phyloP scores from a whole-genome alignment of 805 yeast genomes.

The Blastobotrys americana region DNA sequence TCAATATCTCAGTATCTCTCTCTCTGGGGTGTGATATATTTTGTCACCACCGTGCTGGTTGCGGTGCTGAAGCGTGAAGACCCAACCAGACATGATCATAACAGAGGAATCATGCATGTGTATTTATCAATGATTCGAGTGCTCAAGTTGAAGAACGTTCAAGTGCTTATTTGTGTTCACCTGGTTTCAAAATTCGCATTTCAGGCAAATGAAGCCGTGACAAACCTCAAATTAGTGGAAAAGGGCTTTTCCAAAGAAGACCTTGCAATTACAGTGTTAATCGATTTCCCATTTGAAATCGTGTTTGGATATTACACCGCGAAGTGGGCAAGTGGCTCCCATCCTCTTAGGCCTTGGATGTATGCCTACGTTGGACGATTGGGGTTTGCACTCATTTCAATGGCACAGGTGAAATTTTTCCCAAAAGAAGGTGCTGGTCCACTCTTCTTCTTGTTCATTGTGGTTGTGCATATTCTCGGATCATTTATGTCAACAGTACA shows the following conservation, averaged over 20 bases:
- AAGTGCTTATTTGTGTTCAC: conserved; percentile 64
- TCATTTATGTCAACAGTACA: conserved; percentile 93
- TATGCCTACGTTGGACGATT: conserved; percentile 79
- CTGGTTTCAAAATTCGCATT: conserved; percentile 82
- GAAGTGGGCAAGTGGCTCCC: conserved; percentile 74
- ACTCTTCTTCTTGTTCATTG: conserved; percentile 52
- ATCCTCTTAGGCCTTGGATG: conserved; percentile 79
- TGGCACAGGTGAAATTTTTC: conserved; percentile 60
- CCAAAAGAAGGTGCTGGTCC: conserved; percentile 50
- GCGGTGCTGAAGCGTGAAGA: conserved; percentile 62
- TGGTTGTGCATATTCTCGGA: conserved; percentile 74
- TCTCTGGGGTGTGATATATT: conserved; percentile 69
- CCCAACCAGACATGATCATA: conserved; percentile 31
- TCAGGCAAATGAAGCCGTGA: conserved; percentile 93
- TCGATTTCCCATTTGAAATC: conserved; percentile 94
- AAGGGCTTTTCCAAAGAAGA: conserved; percentile 92
- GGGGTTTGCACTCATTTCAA: conserved; percentile 68
- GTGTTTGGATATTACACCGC: conserved; percentile 94
- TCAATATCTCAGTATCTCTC: conserved; percentile 67
- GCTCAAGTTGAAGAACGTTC: conserved; percentile 55
- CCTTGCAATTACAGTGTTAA: conserved; percentile 80
- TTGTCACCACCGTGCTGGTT: conserved; percentile 58
- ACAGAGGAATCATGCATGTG: conserved; percentile 29
- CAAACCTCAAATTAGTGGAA: conserved; percentile 83
- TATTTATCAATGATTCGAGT: conserved; percentile 33